Conservation (phyloP, 1,284 basidiomycete species). For the Psilocybe mexicana region DNA sequence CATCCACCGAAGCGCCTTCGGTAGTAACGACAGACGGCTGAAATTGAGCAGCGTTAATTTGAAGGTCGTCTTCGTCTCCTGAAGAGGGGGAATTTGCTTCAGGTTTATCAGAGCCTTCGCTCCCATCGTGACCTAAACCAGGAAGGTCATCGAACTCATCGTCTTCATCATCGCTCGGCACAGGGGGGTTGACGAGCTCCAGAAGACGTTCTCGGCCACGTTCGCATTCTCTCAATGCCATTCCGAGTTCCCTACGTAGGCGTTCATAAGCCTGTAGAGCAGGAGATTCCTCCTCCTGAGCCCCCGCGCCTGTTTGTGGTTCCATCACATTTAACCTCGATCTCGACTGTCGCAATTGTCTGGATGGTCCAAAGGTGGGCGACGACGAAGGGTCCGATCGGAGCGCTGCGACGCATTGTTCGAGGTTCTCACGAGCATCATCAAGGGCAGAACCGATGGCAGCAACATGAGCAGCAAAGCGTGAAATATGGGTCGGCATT, state of each 20-base stretch:
- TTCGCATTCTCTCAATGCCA: conserved; percentile 77
- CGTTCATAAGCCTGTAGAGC: conserved; percentile 70
- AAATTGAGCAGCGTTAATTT: conserved; percentile 14
- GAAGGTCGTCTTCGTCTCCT: conserved; percentile 31
- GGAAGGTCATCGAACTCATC: conserved; percentile 50
- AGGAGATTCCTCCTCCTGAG: conserved; percentile 35
- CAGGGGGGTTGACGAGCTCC: conserved; percentile 51
- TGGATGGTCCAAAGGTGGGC: conserved; percentile 17
- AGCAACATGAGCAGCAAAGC: conserved; percentile 72
- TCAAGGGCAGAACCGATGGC: conserved; percentile 63
- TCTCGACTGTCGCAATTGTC: conserved; percentile 23
- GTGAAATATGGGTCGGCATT: conserved; percentile 59
- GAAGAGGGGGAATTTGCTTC: conserved; percentile 34
- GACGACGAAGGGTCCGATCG: conserved; percentile 38
- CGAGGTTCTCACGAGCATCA: conserved; percentile 65
- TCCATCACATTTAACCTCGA: conserved; percentile 13
- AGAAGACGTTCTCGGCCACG: conserved; percentile 66
- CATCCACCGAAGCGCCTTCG: conserved; percentile 41
- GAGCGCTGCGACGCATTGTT: conserved; percentile 56
- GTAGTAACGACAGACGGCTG: conserved; percentile 27
- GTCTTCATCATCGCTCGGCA: conserved; percentile 33
- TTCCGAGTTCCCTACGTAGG: conserved; percentile 70
- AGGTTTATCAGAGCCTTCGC: conserved; percentile 54
- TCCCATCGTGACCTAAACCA: conserved; percentile 49
- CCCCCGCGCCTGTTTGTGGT: conserved; percentile 11